Conservation (phyloP, 371 early-diverging fungal species). For the Mucor piriformis region DNA sequence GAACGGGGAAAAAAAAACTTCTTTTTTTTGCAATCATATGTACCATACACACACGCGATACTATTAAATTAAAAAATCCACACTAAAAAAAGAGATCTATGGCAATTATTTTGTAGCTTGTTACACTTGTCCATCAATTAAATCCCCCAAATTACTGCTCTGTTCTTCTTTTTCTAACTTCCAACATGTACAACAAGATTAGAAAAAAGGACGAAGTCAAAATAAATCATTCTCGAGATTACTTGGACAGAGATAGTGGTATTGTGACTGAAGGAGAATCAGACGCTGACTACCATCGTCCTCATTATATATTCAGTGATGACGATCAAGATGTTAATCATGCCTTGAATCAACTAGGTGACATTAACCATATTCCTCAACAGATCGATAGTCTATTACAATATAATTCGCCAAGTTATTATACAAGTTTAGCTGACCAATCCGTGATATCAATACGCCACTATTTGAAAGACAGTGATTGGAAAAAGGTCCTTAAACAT, state of each 20-base stretch:
- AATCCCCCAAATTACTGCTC: background rate
- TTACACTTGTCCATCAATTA: background rate
- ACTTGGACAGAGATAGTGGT: constrained; percentile 41
- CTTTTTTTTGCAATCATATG: too few relatives aligned
- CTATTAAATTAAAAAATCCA: too few relatives aligned
- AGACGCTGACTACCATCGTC: constrained; percentile 23
- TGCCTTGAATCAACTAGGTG: background rate
- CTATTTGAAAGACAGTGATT: constrained; percentile 38
- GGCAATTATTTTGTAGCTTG: background rate
- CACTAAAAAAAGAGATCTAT: too few relatives aligned
- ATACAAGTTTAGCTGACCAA: constrained; percentile 48
- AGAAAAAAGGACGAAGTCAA: background rate
- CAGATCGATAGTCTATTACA: background rate
- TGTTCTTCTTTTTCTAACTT: background rate
- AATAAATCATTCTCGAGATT: background rate
- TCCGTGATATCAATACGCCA: constrained; percentile 35
- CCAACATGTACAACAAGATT: background rate
- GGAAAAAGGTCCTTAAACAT: constrained; percentile 73
- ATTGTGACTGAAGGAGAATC: constrained; percentile 39
- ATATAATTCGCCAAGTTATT: constrained; percentile 34
- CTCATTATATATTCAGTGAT: constrained; percentile 46
- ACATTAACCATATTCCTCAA: background rate
- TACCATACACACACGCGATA: too few relatives aligned
- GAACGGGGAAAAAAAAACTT: too few relatives aligned
- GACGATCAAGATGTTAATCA: constrained; percentile 35